Conservation (phyloP, 2,329 filamentous ascomycete genomes). For the Thelonectria blattea region DNA sequence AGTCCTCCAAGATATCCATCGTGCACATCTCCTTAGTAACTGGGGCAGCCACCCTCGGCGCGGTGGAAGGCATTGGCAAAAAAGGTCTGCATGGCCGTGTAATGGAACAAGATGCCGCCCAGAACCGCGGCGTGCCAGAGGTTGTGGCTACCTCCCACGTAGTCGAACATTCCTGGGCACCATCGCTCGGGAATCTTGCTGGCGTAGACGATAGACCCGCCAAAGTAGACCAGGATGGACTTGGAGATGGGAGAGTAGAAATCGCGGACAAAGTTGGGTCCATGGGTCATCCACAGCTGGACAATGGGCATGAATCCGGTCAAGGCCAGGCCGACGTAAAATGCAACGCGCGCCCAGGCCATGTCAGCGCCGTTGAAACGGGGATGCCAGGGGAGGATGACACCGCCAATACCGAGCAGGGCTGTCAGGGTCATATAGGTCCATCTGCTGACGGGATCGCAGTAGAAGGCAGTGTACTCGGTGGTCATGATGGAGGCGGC, state of each 20-base stretch:
- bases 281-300: constrained; percentile 80
- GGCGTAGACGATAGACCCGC: constrained; percentile 86
- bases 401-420: constrained; percentile 80
- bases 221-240: constrained; percentile 83
- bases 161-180: constrained; percentile 93
- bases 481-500: constrained; percentile 97
- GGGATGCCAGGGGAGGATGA: constrained; percentile 94
- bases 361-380: constrained; percentile 92
- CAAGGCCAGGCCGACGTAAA: constrained; percentile 85
- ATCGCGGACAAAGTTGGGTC: constrained; percentile 78
- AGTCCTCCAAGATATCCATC: not conserved
- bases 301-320: constrained; percentile 90
- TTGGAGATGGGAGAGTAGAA: constrained; percentile 91
- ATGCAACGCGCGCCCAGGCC: constrained; percentile 89
- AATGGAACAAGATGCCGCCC: constrained; percentile 96
- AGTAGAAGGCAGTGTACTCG: constrained; percentile 98
- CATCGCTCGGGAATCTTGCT: constrained; percentile 92
- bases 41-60: constrained; percentile 65
- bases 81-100: constrained; percentile 93
- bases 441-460: constrained; percentile 86
- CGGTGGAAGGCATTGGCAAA: constrained; percentile 79
- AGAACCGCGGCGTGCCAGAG: constrained; percentile 96
- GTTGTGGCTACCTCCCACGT: constrained; percentile 94
- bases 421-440: constrained; percentile 85
- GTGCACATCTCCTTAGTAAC: constrained; percentile 47